Conservation (phyloP, 176 grass and related monocot species). For the Aegilops longissima region DNA sequence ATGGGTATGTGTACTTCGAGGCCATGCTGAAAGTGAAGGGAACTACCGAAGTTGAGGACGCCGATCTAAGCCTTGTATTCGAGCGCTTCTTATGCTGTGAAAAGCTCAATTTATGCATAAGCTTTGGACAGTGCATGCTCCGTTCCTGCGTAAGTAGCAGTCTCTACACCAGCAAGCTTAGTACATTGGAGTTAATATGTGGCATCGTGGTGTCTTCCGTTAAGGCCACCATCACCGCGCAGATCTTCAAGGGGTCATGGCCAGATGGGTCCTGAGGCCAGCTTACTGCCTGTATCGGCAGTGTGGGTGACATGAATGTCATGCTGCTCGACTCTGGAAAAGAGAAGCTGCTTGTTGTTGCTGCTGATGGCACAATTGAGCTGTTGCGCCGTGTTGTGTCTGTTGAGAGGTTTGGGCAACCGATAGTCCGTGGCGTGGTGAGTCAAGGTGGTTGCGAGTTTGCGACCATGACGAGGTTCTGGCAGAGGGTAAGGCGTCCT, state of each 20-base stretch:
- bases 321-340: not conserved
- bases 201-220: not conserved
- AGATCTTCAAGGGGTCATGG: constrained; percentile 12
- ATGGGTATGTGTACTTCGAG: not conserved
- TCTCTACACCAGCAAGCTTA: not conserved
- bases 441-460: too few relatives aligned
- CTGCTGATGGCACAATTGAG: not conserved
- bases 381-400: not conserved
- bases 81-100: not conserved
- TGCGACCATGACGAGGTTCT: too few relatives aligned
- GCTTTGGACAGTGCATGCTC: not conserved
- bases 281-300: not conserved
- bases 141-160: not conserved
- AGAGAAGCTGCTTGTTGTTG: not conserved
- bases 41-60: not conserved
- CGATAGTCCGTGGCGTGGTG: too few relatives aligned
- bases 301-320: not conserved
- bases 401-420: too few relatives aligned
- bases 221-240: not conserved
- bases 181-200: not conserved
- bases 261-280: not conserved
- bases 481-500: too few relatives aligned
- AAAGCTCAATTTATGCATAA: not conserved
- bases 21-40: constrained; percentile 19
- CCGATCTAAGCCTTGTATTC: not conserved